phyloP scores from a whole-genome alignment of 163 green algal genomes.

The Scenedesmus sp. region DNA sequence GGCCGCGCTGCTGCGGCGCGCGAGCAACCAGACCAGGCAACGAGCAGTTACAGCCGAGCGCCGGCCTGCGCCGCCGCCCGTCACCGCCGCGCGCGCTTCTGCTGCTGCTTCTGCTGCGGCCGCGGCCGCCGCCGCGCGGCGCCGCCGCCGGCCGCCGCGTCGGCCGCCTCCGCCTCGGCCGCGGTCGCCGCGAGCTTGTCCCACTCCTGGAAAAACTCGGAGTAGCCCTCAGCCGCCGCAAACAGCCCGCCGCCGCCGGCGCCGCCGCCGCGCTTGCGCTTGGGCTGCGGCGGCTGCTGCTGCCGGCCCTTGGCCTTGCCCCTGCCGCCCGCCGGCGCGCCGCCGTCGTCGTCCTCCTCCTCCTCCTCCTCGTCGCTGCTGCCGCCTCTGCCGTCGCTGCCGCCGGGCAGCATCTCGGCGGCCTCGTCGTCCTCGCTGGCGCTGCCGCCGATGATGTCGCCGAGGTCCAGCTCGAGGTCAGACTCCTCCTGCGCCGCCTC shows the following conservation, averaged over 20 bases:
- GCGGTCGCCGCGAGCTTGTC: constrained; percentile 29
- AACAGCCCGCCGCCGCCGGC: constrained; percentile 15
- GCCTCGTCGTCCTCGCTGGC: constrained; percentile 6
- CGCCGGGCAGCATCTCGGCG: constrained; percentile 14
- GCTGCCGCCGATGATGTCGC: constrained; percentile 35
- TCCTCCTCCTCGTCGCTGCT: background rate
- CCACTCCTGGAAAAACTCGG: constrained; percentile 20
- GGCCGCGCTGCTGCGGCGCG: no score
- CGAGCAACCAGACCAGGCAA: no score
- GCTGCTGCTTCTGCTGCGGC: no score
- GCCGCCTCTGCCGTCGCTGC: background rate
- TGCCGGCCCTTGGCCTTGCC: background rate
- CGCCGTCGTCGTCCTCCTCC: background rate
- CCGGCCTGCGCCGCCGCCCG: no score
- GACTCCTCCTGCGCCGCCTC: background rate
- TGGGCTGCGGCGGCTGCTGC: background rate
- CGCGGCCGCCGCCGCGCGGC: no score
- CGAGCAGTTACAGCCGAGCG: no score
- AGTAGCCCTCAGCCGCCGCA: constrained; percentile 35
- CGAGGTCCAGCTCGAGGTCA: constrained; percentile 36
- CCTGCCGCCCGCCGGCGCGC: background rate
- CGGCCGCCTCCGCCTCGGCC: background rate
- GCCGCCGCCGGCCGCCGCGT: background rate
- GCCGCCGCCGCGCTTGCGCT: background rate
- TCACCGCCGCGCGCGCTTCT: no score